Evolutionary conservation across 805 yeast genomes (phyloP).

Genomic region (Metschnikowia arizonensis): DNA sequence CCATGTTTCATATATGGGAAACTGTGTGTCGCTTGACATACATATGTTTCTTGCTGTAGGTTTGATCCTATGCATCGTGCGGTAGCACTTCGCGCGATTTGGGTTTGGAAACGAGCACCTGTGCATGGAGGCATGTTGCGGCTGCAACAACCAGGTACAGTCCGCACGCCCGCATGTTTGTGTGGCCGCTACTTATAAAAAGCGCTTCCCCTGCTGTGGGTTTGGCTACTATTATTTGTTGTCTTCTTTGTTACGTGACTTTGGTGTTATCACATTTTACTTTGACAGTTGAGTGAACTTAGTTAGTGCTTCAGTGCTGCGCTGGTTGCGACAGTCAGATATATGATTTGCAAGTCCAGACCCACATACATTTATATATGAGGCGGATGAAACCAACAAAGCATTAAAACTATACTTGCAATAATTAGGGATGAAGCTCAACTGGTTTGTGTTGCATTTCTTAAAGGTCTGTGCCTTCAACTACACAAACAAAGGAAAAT

Average conservation of each 20-base stretch:
- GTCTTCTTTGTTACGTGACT: not conserved
- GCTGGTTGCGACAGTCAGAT: too few species aligned
- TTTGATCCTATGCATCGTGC: not conserved
- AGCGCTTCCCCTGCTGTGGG: not conserved
- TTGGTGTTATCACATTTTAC: too few species aligned
- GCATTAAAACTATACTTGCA: too few species aligned
- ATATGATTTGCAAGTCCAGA: too few species aligned
- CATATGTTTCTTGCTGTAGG: not conserved
- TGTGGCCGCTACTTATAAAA: not conserved
- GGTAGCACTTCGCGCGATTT: not conserved
- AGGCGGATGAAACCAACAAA: too few species aligned
- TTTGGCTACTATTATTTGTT: not conserved
- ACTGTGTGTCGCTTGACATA: not conserved
- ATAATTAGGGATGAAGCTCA: too few species aligned
- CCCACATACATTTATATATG: too few species aligned
- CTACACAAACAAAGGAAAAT: too few species aligned
- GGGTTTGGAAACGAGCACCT: conserved; percentile 3
- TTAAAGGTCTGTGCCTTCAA: too few species aligned
- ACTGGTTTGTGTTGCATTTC: too few species aligned
- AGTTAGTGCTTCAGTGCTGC: too few species aligned
- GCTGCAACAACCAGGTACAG: conserved; percentile 4
- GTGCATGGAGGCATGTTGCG: conserved; percentile 3
- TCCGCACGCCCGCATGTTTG: not conserved
- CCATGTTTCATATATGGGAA: not conserved
- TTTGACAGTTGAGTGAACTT: too few species aligned